A percentile compares a stretch with the other conserved stretches of the same genome.
Conservation (phyloP, 1,284 basidiomycete species). For the Exobasidium rhododendri region DNA sequence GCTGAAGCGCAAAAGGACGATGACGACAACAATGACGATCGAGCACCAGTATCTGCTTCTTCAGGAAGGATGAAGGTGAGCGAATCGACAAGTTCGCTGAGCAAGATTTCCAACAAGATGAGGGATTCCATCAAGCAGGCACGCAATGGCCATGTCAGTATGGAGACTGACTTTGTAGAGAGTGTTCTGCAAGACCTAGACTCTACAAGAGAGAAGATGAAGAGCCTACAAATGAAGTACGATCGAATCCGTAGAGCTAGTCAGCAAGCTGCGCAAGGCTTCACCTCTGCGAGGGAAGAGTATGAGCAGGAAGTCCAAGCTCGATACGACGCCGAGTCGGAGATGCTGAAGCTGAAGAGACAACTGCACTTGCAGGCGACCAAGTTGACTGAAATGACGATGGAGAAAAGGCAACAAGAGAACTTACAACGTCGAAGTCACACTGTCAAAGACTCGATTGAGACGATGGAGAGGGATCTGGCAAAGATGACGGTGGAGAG, state of each 20-base stretch:
- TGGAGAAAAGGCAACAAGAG: conserved; percentile 68
- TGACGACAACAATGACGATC: background rate
- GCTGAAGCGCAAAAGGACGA: background rate
- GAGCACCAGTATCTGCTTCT: background rate
- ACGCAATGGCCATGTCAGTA: conserved; percentile 63
- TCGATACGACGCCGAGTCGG: conserved; percentile 82
- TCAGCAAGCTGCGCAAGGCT: conserved; percentile 84
- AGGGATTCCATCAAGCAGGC: conserved; percentile 66
- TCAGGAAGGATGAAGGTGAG: background rate
- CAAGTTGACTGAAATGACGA: conserved; percentile 75
- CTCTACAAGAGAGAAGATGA: conserved; percentile 65
- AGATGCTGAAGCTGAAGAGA: conserved; percentile 77
- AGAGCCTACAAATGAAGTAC: conserved; percentile 70
- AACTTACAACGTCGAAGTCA: conserved; percentile 73
- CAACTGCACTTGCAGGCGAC: conserved; percentile 85
- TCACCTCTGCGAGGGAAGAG: conserved; percentile 85
- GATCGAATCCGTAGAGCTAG: conserved; percentile 78
- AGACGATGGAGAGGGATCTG: conserved; percentile 76
- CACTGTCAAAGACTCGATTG: conserved; percentile 73
- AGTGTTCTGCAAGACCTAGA: conserved; percentile 70
- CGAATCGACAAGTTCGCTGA: conserved; percentile 1
- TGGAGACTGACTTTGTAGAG: conserved; percentile 74
- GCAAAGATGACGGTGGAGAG: conserved; percentile 82
- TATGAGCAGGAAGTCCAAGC: conserved; percentile 85
- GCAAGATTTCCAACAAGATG: conserved; percentile 56